Evolutionary conservation across 2,329 filamentous ascomycete genomes (phyloP).

Genomic region (Ophiosphaerella herpotricha): DNA sequence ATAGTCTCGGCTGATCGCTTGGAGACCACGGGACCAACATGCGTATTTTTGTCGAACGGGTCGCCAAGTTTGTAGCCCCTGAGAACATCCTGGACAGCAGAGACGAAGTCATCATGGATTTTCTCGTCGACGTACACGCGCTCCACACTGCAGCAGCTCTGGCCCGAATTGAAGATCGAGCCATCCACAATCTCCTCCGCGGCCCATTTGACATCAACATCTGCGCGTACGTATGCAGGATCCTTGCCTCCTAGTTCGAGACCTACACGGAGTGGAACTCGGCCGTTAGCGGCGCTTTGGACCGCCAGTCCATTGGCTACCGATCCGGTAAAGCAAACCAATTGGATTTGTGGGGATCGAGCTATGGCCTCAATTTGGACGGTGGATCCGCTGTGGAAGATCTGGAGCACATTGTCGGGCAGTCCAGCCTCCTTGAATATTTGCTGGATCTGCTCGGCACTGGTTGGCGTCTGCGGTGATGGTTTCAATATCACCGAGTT

Average conservation of each 20-base stretch:
- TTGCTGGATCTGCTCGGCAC: conserved; percentile 80
- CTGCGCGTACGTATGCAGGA: conserved; percentile 82
- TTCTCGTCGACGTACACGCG: conserved; percentile 86
- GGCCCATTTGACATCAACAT: conserved; percentile 88
- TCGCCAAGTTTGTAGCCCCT: conserved; percentile 83
- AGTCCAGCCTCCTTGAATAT: conserved; percentile 81
- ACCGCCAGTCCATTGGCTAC: conserved; percentile 85
- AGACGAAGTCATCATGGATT: conserved; percentile 81
- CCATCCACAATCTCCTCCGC: conserved; percentile 95
- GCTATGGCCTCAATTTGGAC: conserved; percentile 77
- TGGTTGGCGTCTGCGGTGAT: conserved; percentile 90
- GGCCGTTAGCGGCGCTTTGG: conserved; percentile 80
- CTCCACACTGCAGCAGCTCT: conserved; percentile 94
- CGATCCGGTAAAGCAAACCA: conserved; percentile 93
- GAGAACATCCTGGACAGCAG: conserved; percentile 78
- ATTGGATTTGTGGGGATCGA: conserved; percentile 73
- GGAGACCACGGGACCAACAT: conserved; percentile 88
- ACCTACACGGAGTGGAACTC: conserved; percentile 78
- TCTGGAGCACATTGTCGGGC: conserved; percentile 82
- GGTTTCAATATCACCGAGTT: conserved; percentile 94
- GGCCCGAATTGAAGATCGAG: conserved; percentile 97
- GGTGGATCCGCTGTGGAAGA: conserved; percentile 86
- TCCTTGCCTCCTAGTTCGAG: conserved; percentile 95
- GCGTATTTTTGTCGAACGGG: conserved; percentile 75
- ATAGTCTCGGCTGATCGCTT: conserved; percentile 77